Percentiles rank a stretch among this genome's conserved stretches.
Conservation (phyloP, 768 basidiomycete genomes). For the Auricularia sp. region DNA sequence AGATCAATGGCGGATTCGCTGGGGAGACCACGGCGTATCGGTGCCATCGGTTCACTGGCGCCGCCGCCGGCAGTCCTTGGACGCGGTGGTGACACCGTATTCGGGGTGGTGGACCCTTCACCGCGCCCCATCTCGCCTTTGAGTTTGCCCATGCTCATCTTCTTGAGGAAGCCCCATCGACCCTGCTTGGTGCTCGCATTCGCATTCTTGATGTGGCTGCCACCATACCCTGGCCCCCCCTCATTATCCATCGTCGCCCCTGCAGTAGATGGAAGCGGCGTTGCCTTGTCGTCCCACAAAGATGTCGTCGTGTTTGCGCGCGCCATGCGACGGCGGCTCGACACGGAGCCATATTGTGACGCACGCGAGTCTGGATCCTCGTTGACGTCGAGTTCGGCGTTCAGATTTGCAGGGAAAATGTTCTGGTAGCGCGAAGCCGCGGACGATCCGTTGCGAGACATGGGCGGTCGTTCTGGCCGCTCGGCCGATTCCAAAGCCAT, state of each 20-base stretch:
- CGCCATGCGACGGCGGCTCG: not conserved
- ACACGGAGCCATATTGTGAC: not conserved
- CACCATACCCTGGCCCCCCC: not conserved
- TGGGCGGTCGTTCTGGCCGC: not conserved
- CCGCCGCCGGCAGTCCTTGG: not conserved
- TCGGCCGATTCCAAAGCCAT: not conserved
- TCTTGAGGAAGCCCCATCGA: slow-evolving; percentile 93
- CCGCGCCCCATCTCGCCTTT: slow-evolving; percentile 43
- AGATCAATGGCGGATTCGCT: not conserved
- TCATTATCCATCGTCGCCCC: not conserved
- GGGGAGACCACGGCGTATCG: not conserved
- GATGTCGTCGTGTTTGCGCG: not conserved
- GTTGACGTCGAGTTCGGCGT: not conserved
- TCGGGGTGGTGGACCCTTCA: not conserved
- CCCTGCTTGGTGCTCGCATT: slow-evolving; percentile 39
- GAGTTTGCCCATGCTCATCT: slow-evolving; percentile 97
- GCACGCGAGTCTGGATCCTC: not conserved
- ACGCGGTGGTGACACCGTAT: not conserved
- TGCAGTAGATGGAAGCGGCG: not conserved
- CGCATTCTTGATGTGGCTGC: not conserved
- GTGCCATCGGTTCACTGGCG: not conserved
- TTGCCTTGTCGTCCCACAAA: not conserved
- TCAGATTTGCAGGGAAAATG: not conserved
- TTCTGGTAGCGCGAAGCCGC: not conserved
- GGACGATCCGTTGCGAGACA: not conserved